These are phyloP conservation scores for Colletotrichum siamense DNA, from an alignment of 2,329 filamentous ascomycete genomes.

Conservation along the genomic window DNA sequence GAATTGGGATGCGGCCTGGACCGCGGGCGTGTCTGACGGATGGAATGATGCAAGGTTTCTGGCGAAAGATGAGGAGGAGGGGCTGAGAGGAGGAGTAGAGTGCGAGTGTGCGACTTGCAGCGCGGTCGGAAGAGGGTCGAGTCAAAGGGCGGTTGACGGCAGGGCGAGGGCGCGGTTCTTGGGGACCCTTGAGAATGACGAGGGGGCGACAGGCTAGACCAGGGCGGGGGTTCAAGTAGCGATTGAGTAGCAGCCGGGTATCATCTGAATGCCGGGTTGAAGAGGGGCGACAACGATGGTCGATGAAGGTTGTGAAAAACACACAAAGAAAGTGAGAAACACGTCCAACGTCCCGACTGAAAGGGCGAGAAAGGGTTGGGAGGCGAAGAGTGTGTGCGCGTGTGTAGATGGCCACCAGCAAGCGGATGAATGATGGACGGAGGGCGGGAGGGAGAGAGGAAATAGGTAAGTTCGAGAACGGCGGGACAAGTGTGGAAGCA, in stretches of 20 bases:
- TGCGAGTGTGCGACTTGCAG: background rate
- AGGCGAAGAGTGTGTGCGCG: background rate
- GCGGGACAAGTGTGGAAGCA: background rate
- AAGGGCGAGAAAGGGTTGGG: background rate
- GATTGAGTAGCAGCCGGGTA: background rate
- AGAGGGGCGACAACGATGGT: background rate
- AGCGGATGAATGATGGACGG: background rate
- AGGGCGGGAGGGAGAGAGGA: background rate
- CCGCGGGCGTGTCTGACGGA: conserved; percentile 5
- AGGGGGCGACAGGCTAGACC: conserved; percentile 14
- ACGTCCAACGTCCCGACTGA: background rate
- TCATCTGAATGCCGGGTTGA: background rate
- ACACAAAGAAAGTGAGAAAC: background rate
- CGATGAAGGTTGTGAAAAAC: background rate
- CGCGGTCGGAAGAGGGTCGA: background rate
- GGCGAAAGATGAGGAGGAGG: background rate
- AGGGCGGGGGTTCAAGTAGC: background rate
- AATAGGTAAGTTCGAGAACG: background rate
- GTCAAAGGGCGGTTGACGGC: conserved; percentile 15
- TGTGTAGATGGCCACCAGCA: background rate
- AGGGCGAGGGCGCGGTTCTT: conserved; percentile 13
- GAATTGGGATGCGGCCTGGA: conserved; percentile 6
- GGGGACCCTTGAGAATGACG: conserved; percentile 15
- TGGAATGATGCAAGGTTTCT: conserved; percentile 15
- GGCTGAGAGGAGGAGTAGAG: background rate